Conservation (phyloP, 1,284 basidiomycete species). For the Trichosporon sp. region DNA sequence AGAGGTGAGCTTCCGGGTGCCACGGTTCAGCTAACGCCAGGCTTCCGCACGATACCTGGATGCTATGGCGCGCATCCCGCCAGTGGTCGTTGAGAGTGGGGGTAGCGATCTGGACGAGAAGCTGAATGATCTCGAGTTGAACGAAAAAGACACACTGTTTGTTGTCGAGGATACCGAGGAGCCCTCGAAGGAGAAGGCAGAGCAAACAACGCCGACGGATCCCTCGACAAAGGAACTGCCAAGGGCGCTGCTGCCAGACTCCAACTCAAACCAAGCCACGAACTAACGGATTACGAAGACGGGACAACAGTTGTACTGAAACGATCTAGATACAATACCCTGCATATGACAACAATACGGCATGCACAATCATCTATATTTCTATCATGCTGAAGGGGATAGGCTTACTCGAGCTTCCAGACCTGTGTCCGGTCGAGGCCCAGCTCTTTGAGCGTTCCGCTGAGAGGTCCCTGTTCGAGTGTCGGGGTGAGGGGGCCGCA, state of each 20-base stretch:
- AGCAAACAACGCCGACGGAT: background rate
- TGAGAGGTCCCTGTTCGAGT: slow-evolving; percentile 38
- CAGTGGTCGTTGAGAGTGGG: slow-evolving; percentile 14
- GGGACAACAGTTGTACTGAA: background rate
- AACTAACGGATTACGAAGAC: background rate
- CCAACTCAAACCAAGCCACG: background rate
- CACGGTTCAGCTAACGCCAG: slow-evolving; percentile 9
- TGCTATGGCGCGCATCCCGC: slow-evolving; percentile 27
- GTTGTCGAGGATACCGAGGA: background rate
- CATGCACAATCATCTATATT: background rate
- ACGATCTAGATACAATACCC: background rate
- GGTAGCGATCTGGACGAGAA: slow-evolving; percentile 8
- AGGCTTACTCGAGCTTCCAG: slow-evolving; percentile 36
- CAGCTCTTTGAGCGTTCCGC: slow-evolving; percentile 33
- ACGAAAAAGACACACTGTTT: background rate
- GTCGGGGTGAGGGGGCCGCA: slow-evolving; percentile 36
- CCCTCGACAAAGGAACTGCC: slow-evolving; percentile 5
- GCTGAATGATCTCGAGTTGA: slow-evolving; percentile 9
- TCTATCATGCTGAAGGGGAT: background rate
- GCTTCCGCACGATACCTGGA: slow-evolving; percentile 37
- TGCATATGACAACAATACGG: slow-evolving; percentile 8
- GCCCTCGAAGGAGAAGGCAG: background rate
- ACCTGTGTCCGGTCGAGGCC: slow-evolving; percentile 35
- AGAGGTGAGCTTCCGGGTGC: slow-evolving; percentile 14
- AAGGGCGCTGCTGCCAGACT: background rate